Conservation (phyloP, 805 yeast genomes). For the Teunomyces atbi region DNA sequence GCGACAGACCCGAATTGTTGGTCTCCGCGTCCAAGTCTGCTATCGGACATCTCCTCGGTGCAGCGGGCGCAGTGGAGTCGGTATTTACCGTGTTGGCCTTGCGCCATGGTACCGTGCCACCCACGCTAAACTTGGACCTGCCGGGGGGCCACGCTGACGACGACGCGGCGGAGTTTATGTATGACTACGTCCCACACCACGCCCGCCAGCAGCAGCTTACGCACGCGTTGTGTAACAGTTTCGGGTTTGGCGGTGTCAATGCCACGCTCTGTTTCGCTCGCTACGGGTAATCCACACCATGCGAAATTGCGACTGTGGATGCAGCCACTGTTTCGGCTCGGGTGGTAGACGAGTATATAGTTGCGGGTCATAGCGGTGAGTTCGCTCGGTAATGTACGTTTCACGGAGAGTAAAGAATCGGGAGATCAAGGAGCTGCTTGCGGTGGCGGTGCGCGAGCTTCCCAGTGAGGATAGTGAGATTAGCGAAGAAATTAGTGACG, state of each 20-base stretch:
- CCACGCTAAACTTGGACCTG: constrained; percentile 68
- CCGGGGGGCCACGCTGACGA: constrained; percentile 50
- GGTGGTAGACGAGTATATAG: neutral
- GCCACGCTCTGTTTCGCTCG: constrained; percentile 58
- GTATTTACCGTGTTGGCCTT: constrained; percentile 74
- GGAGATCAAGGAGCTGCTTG: neutral
- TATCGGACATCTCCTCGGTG: constrained; percentile 92
- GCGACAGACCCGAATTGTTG: constrained; percentile 29
- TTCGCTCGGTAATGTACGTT: too few species aligned
- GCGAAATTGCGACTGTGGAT: neutral
- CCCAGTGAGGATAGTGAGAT: too few species aligned
- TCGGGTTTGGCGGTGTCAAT: constrained; percentile 98
- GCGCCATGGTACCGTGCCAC: constrained; percentile 60
- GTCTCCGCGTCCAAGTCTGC: constrained; percentile 89
- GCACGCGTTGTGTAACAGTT: constrained; percentile 80
- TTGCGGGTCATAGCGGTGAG: too few species aligned
- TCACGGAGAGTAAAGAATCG: too few species aligned
- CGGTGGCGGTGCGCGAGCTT: neutral
- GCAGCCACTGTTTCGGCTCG: neutral
- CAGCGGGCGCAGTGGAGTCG: constrained; percentile 93
- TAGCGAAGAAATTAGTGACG: neutral
- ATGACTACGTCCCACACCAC: constrained; percentile 56
- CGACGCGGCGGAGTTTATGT: constrained; percentile 41
- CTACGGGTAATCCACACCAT: neutral
- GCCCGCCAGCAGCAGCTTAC: constrained; percentile 40